Base-by-base conservation (phyloP, 192 early-diverging fungal genomes). In the Cladochytrium replicatum region DNA sequence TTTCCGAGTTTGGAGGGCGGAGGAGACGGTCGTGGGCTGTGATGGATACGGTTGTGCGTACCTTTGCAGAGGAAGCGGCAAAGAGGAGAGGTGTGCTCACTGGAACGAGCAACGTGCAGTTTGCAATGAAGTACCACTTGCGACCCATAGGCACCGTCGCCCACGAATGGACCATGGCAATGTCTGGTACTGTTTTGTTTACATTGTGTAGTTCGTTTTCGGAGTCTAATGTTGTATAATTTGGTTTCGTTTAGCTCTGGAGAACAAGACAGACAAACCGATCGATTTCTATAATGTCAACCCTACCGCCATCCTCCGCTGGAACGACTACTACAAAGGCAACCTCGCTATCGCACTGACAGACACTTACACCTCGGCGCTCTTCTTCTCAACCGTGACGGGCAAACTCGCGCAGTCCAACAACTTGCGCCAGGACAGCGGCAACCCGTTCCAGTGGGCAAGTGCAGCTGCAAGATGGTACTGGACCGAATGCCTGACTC, bases 1-100 rank as follows among this genome's bases (percentile, higher is more conserved):
- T 88, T 64, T 76, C 82, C 19, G 86, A 88, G 46, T 87, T 88
- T 72, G 86, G 86, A 23, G 87, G 85, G 0, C 58, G 85, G 4
- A 55, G 85, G 25, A 67, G 86, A 9, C 75, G 84, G 1, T 73
- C 80, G 47, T 81, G 76, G 50, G 58, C 63, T 21, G 78, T 84
- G 0, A 83, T 85, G 23, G 63, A 82, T 42, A 73, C 78, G 7
- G 77, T 87, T 3, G 50, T 87, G 45, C 46, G 57, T 5, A 71
- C 59, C 0, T 49, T 84, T 0, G 24, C 64, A 8, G 50, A 55
- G 19, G 26, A 54, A 6, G 48, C 41, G 0, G 21, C 15, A 21
- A 39, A 50, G n/a, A 54, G 52, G 4, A 54, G 61, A 0, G 83
- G 83, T 0, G 49, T 42, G 17, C 50, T 77, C 30, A 71, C 67